Percentiles rank a stretch among this genome's conserved stretches.
These are phyloP conservation scores for Rhododendron simsii DNA, from an alignment of 148 eudicot genomes.

Conservation along the genomic window DNA sequence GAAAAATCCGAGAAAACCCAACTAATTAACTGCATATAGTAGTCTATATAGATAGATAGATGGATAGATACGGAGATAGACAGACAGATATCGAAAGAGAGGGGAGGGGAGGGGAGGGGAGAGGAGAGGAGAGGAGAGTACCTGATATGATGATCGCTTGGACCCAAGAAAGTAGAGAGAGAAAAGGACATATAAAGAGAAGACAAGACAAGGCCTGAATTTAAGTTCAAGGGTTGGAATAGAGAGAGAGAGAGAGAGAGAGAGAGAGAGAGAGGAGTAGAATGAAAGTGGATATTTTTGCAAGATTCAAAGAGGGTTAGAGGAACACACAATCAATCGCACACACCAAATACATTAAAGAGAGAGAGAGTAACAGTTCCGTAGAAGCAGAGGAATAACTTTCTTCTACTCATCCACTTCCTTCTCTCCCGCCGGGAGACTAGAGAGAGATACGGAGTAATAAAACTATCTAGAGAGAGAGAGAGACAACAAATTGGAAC, in stretches of 20 bases:
- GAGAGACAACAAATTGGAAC: neutral
- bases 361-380: conserved; percentile 20
- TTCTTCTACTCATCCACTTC: conserved; percentile 53
- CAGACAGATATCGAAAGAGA: neutral
- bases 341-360: neutral
- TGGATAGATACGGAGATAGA: neutral
- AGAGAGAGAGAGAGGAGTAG: neutral
- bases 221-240: neutral
- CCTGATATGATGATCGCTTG: conserved; percentile 5
- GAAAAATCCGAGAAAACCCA: neutral
- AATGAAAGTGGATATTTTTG: neutral
- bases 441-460: conserved; percentile 6
- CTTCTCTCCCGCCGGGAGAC: conserved; percentile 48
- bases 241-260: neutral
- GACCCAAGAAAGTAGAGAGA: neutral
- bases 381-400: conserved; percentile 43
- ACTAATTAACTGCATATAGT: neutral
- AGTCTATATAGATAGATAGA: neutral
- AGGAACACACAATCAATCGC: neutral
- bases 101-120: neutral
- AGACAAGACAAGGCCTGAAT: conserved; percentile 7
- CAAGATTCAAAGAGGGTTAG: conserved; percentile 3
- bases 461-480: neutral
- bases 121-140: neutral
- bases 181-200: neutral